Evolutionary conservation across 2,329 filamentous ascomycete genomes (phyloP).

Genomic region (Penicillium sp.): DNA sequence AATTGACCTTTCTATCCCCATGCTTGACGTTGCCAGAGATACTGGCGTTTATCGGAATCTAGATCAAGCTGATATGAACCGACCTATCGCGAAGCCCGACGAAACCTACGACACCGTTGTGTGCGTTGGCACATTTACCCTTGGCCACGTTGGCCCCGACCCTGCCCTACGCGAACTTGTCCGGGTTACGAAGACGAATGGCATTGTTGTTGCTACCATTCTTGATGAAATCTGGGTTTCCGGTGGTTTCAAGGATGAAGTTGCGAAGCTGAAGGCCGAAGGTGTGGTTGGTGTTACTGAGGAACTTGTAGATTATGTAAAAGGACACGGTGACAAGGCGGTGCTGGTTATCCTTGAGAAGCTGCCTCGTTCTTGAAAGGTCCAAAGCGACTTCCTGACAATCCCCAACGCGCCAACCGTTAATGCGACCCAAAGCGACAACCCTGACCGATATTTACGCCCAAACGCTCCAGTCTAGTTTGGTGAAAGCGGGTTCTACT

Average conservation of each 20-base stretch:
- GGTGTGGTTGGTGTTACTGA: constrained; percentile 36
- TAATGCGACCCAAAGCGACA: constrained; percentile 17
- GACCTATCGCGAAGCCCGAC: constrained; percentile 41
- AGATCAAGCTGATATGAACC: constrained; percentile 49
- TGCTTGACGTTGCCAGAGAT: constrained; percentile 54
- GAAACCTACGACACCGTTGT: constrained; percentile 52
- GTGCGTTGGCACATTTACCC: constrained; percentile 57
- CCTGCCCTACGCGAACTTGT: constrained; percentile 52
- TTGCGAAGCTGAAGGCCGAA: constrained; percentile 39
- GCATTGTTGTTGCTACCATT: constrained; percentile 54
- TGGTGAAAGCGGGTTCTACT: not conserved
- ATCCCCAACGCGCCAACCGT: not conserved
- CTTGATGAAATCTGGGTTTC: constrained; percentile 52
- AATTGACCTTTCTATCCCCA: constrained; percentile 53
- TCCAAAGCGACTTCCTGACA: constrained; percentile 24
- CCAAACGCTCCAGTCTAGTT: not conserved
- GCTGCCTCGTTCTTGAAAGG: constrained; percentile 29
- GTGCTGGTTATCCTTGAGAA: constrained; percentile 28
- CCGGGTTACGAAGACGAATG: constrained; percentile 48
- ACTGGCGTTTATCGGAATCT: constrained; percentile 51
- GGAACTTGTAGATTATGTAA: constrained; percentile 32
- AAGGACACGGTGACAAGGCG: constrained; percentile 32
- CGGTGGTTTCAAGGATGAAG: constrained; percentile 49
- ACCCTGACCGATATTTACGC: not conserved
- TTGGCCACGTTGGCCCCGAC: constrained; percentile 55